Conservation (phyloP, 2,329 filamentous ascomycete genomes). For the Pezicula carpinea region DNA sequence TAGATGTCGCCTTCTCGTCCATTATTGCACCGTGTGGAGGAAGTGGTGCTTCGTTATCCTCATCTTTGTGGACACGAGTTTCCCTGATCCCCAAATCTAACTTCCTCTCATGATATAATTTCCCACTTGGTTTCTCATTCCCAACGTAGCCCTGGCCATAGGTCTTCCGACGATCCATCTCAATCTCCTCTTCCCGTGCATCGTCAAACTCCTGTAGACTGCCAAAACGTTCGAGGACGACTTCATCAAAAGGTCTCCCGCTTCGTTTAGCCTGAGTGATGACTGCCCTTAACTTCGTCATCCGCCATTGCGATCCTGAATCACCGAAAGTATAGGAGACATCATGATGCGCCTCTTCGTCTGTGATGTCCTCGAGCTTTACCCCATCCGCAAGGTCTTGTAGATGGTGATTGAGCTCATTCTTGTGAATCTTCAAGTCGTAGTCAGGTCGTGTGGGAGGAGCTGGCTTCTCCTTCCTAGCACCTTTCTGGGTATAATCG, state of each 20-base stretch:
- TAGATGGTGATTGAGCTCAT: conserved; percentile 74
- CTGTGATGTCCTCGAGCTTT: conserved; percentile 43
- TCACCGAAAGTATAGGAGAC: conserved; percentile 87
- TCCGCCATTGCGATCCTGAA: conserved; percentile 85
- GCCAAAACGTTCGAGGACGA: conserved; percentile 79
- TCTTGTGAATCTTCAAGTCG: conserved; percentile 55
- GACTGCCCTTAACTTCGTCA: conserved; percentile 88
- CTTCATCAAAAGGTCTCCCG: conserved; percentile 69
- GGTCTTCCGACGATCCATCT: conserved; percentile 74
- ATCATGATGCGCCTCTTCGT: conserved; percentile 51
- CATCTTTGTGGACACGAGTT: conserved; percentile 30
- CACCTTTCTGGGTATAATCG: conserved; percentile 69
- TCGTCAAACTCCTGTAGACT: conserved; percentile 83
- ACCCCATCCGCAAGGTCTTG: conserved; percentile 54
- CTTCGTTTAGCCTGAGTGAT: conserved; percentile 75
- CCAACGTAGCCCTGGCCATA: conserved; percentile 83
- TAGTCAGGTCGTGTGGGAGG: conserved; percentile 25
- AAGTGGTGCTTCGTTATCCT: conserved; percentile 29
- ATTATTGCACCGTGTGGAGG: conserved; percentile 53
- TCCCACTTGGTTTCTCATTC: conserved; percentile 82
- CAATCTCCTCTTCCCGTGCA: conserved; percentile 86
- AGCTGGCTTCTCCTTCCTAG: conserved; percentile 47
- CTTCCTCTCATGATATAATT: conserved; percentile 75
- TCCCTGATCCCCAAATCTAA: conserved; percentile 48
- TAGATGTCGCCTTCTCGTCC: conserved; percentile 45